Evolutionary conservation across 2,329 filamentous ascomycete genomes (phyloP).

Genomic region (Chaetomium sp.): DNA sequence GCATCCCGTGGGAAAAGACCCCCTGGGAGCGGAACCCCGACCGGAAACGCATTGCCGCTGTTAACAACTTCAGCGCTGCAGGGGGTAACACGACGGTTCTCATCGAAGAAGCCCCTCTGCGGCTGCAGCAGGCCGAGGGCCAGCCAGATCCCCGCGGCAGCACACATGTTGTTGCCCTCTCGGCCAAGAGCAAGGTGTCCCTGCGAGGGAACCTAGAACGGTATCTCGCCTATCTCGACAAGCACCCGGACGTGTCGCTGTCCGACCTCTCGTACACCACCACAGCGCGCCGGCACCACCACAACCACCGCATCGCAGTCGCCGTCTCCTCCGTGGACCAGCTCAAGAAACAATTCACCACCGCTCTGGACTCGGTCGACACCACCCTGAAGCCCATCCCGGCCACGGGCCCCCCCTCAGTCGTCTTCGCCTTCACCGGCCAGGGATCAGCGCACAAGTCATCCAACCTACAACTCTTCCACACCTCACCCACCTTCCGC

Average conservation of each 20-base stretch:
- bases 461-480: slow-evolving; percentile 44
- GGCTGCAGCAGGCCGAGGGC: slow-evolving; percentile 32
- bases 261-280: slow-evolving; percentile 59
- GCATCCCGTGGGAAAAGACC: slow-evolving; percentile 10
- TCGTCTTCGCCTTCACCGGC: slow-evolving; percentile 51
- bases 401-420: slow-evolving; percentile 11
- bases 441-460: slow-evolving; percentile 49
- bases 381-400: not conserved
- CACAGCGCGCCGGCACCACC: slow-evolving; percentile 58
- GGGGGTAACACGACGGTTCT: slow-evolving; percentile 63
- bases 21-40: not conserved
- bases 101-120: slow-evolving; percentile 51
- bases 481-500: slow-evolving; percentile 39
- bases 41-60: slow-evolving; percentile 34
- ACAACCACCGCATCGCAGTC: slow-evolving; percentile 49
- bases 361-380: slow-evolving; percentile 20
- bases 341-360: slow-evolving; percentile 34
- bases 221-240: slow-evolving; percentile 47
- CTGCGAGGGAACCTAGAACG: slow-evolving; percentile 53
- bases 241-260: slow-evolving; percentile 45
- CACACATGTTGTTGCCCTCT: slow-evolving; percentile 39
- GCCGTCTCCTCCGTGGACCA: slow-evolving; percentile 32
- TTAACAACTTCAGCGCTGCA: slow-evolving; percentile 65
- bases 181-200: slow-evolving; percentile 47
- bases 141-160: not conserved